Conservation (phyloP, 2,329 filamentous ascomycete genomes). For the Beauveria sp. region DNA sequence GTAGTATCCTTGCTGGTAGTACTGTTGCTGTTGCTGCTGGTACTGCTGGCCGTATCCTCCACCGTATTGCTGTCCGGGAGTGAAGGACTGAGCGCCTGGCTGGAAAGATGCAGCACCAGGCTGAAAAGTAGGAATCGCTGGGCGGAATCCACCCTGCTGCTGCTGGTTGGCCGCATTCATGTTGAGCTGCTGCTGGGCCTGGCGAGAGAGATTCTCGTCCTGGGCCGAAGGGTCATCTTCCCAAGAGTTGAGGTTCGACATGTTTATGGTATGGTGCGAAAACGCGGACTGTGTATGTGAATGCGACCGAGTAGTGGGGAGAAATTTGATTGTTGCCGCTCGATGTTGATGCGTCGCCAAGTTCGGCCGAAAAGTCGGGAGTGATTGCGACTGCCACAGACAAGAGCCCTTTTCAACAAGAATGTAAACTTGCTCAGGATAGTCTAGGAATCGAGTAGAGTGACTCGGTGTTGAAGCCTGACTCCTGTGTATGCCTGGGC, state of each 20-base stretch:
- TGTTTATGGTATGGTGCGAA: conserved; percentile 31
- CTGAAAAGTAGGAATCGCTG: conserved; percentile 63
- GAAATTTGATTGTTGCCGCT: neutral
- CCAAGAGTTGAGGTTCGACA: conserved; percentile 93
- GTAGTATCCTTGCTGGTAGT: conserved; percentile 49
- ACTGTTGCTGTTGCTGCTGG: conserved; percentile 46
- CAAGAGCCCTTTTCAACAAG: neutral
- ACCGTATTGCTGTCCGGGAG: conserved; percentile 48
- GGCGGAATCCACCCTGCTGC: conserved; percentile 43
- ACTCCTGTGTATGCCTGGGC: conserved; percentile 16
- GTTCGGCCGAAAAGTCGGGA: neutral
- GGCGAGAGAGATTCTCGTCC: conserved; percentile 70
- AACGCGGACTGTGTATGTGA: neutral
- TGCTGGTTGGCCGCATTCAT: conserved; percentile 47
- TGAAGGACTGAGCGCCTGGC: conserved; percentile 39
- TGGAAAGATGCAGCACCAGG: conserved; percentile 65
- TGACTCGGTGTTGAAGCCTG: conserved; percentile 8
- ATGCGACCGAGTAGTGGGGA: conserved; percentile 3
- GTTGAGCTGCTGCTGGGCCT: conserved; percentile 69
- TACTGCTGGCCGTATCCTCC: conserved; percentile 50
- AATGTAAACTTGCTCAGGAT: neutral
- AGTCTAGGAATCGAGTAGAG: neutral
- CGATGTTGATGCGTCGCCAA: neutral
- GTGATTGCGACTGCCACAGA: neutral
- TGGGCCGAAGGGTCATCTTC: conserved; percentile 77